Evolutionary conservation across 148 eudicot species (phyloP), one percentile per base, ranked within the genome.

Genomic region (Fagopyrum homotropicum): DNA sequence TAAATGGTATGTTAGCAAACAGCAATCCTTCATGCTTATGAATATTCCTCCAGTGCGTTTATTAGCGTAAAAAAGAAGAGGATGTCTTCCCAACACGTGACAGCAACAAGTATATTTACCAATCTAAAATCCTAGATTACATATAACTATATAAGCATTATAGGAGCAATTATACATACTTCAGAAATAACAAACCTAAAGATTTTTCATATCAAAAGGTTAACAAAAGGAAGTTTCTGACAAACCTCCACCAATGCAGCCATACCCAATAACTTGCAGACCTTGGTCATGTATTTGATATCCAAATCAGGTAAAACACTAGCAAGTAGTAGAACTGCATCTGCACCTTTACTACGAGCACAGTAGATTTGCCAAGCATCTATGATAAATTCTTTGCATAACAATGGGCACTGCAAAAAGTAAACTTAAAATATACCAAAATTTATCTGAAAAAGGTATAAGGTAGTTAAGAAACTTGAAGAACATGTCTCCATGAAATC

Each of bases 331-430:
- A 94, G 87, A 85, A 94, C 72, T 50, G 97, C 98, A 88, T 94
- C 98, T 55, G 98, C 98, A 75, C 98, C 98, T 84, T 90, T 94
- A 71, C 68, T 78, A 83, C 98, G 87, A 75, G 98, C 98, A 80
- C 84, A 86, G 82, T 87, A 94, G 76, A 94, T 77, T 85, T 94
- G 98, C 98, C 98, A 94, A 73, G 96, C 98, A 70, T 94, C 98
- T 75, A 94, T 77, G 61, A 94, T 82, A 73, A 94, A 94, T 51
- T 94, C 98, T 88, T 94, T 94, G 85, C 98, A 94, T 77, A 94
- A 84, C 4, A 94, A 81, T 81, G 98, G 98, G 75, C 98, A 92
- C 98, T 94, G 92, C 84, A 86, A 72, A 45, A 72, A 2, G 9
- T 35, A 69, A 45, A 2, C n/a, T 45, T 9, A 16, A 71, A 0